Evolutionary conservation across 306 rosid species (phyloP), one percentile per base, ranked within the genome.

Genomic region (Leucaena leucocephala): DNA sequence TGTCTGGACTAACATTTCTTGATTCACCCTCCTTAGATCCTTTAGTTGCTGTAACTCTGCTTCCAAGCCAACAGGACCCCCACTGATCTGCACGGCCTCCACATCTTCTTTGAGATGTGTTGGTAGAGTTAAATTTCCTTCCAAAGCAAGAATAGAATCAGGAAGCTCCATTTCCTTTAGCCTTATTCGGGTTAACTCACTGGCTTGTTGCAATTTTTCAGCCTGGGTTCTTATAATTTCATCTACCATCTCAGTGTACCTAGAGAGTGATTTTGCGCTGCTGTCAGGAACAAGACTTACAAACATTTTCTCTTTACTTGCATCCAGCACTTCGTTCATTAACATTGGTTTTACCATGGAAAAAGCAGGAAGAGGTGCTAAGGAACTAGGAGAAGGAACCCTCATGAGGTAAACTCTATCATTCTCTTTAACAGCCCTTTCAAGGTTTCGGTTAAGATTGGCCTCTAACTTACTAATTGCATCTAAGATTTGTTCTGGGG

Each of bases 81-180:
- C 99, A 87, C 98, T 85, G 72, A 95, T 88, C 88, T 95, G 98
- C 83, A 95, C 99, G 36, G 99, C 99, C 87, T 95, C 99, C 81
- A 95, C 96, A 62, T 93, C 98, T 85, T 95, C 99, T 82, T 95
- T 93, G 57, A 91, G 85, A 84, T 78, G 85, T 15, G 91, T 84
- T 7, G 98, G 97, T 55, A 95, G 86, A 66, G 90, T 74, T 76
- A 89, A 90, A 84, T 93, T 91, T 46, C 99, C 99, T 84, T 95
- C 99, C 90, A 95, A 82, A 52, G 98, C 90, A 79, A 95, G 98
- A 85, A 95, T 91, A 63, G 98, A 95, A 68, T 95, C 99, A 0
- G 99, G 98, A 75, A 95, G 90, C 69, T 95, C 99, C 98, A 95
- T 93, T 80, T 95, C 98, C 96, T 93, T 95, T 21, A 95, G 98